These are phyloP conservation scores for Elsinoe australis DNA, from an alignment of 2,329 filamentous ascomycete species.

Conservation along the genomic window DNA sequence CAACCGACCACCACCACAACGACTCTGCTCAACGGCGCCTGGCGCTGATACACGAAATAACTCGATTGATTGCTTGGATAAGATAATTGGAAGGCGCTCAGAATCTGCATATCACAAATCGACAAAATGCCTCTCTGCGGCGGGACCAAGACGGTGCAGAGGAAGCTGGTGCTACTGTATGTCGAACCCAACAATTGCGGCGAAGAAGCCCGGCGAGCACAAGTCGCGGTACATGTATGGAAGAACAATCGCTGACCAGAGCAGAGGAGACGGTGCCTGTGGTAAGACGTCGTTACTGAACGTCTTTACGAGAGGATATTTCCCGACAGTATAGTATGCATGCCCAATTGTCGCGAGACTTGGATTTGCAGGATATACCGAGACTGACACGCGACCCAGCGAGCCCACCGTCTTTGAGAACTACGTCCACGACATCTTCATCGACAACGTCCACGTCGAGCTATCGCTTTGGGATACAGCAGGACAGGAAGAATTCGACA, in stretches of 20 bases:
- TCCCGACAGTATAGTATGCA: constrained; percentile 85
- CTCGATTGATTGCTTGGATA: background rate
- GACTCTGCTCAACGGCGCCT: constrained; percentile 3
- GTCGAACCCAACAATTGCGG: constrained; percentile 30
- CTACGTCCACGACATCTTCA: constrained; percentile 98
- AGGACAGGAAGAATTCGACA: constrained; percentile 97
- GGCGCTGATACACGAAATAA: too few relatives aligned
- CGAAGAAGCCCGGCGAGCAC: constrained; percentile 15
- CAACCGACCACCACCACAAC: background rate
- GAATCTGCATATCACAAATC: too few relatives aligned
- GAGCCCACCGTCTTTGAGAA: constrained; percentile 98
- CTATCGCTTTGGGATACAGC: constrained; percentile 97
- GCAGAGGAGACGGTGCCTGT: constrained; percentile 86
- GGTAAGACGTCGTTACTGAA: constrained; percentile 96
- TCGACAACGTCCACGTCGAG: constrained; percentile 94
- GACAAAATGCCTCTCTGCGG: constrained; percentile 41
- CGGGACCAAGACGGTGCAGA: constrained; percentile 68
- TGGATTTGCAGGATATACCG: background rate
- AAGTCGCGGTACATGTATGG: constrained; percentile 24
- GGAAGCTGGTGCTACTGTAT: constrained; percentile 91
- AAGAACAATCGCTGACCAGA: constrained; percentile 18
- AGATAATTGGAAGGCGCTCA: too few relatives aligned
- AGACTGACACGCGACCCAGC: constrained; percentile 34
- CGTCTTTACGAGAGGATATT: constrained; percentile 97
- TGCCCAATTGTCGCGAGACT: background rate